Conservation (phyloP, 257 asterid genomes). For the Solanum pennellii region DNA sequence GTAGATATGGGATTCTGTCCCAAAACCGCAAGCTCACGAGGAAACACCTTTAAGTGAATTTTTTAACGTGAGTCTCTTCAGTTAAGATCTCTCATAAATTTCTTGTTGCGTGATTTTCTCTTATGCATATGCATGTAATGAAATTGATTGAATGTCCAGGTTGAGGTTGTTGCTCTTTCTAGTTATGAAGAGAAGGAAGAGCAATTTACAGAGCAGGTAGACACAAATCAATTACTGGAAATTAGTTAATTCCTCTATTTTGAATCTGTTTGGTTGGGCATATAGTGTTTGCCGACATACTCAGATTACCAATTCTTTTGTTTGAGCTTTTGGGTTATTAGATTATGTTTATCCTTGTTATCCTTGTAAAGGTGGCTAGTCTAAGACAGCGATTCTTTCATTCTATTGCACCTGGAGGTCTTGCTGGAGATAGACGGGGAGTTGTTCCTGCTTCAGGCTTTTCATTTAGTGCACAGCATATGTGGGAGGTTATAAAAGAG, state of each 20-base stretch:
- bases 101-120: neutral
- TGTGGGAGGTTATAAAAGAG: constrained; percentile 85
- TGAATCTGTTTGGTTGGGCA: neutral
- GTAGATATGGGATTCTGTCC: constrained; percentile 98
- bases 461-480: constrained; percentile 72
- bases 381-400: constrained; percentile 67
- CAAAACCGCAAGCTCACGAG: constrained; percentile 84
- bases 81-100: neutral
- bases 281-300: neutral
- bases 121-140: neutral
- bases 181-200: constrained; percentile 85
- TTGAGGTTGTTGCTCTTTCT: constrained; percentile 71
- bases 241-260: neutral
- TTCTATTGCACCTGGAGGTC: constrained; percentile 88
- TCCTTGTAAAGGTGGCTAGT: constrained; percentile 49
- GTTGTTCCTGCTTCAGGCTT: constrained; percentile 96
- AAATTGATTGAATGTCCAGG: constrained; percentile 30
- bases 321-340: neutral
- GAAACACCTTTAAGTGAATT: constrained; percentile 89
- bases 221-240: constrained; percentile 1
- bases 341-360: constrained; percentile 3
- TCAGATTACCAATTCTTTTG: neutral
- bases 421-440: constrained; percentile 91
- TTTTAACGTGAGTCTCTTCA: constrained; percentile 10
- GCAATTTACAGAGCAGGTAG: constrained; percentile 74